phyloP scores from a whole-genome alignment of 2,329 filamentous ascomycete species.

The Monilinia laxa region DNA sequence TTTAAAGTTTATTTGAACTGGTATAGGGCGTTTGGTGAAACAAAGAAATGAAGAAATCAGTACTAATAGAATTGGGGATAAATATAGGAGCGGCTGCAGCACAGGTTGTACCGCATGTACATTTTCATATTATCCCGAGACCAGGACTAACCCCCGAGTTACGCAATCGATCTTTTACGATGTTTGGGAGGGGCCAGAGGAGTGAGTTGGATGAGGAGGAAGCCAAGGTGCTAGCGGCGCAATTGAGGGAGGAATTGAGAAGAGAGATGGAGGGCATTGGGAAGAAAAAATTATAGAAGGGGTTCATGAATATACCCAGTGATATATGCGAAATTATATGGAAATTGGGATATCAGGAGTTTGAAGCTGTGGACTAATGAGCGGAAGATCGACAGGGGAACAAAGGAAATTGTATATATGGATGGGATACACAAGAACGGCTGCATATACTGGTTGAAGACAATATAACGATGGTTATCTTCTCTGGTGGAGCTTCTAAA shows the following conservation, averaged over 20 bases:
- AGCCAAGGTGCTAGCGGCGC: slow-evolving; percentile 57
- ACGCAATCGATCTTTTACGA: slow-evolving; percentile 64
- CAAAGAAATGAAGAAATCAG: slow-evolving; percentile 1
- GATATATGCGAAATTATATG: not conserved
- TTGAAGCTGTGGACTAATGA: slow-evolving; percentile 7
- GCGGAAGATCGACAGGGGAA: not conserved
- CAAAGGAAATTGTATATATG: not conserved
- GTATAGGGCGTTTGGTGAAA: slow-evolving; percentile 2
- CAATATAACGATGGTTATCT: slow-evolving; percentile 1
- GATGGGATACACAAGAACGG: slow-evolving; percentile 4
- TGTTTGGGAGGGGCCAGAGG: slow-evolving; percentile 74
- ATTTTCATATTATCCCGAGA: slow-evolving; percentile 91
- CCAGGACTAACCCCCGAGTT: slow-evolving; percentile 59
- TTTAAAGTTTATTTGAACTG: not conserved
- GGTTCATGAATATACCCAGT: not conserved
- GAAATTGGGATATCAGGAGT: not conserved
- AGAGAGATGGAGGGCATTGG: slow-evolving; percentile 45
- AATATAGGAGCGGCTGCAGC: slow-evolving; percentile 70
- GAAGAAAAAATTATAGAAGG: slow-evolving; percentile 31
- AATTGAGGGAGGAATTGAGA: slow-evolving; percentile 52
- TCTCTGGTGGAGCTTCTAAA: not conserved
- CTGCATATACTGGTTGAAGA: not conserved
- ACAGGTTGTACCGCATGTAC: slow-evolving; percentile 89
- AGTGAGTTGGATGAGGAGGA: slow-evolving; percentile 78
- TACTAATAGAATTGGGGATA: slow-evolving; percentile 22